phyloP scores from a whole-genome alignment of 2,329 filamentous ascomycete species.

The Nannizzia gypsea region DNA sequence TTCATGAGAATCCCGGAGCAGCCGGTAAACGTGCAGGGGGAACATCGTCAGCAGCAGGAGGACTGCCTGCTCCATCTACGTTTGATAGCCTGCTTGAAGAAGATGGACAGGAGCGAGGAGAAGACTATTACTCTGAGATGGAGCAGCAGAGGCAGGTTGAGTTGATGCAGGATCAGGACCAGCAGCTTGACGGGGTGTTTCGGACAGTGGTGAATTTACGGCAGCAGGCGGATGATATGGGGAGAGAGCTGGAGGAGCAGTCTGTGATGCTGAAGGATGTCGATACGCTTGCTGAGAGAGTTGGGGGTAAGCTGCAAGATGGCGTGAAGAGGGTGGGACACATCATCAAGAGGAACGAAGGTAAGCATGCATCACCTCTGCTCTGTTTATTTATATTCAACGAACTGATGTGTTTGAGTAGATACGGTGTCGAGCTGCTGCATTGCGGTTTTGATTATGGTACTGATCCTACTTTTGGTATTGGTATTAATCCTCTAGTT shows the following conservation, averaged over 20 bases:
- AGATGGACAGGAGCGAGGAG: conserved; percentile 34
- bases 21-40: conserved; percentile 22
- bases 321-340: conserved; percentile 77
- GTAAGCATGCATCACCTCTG: conserved; percentile 37
- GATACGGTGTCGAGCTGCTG: conserved; percentile 74
- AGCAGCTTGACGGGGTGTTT: conserved; percentile 85
- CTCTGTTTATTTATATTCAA: too few relatives aligned
- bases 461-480: conserved; percentile 75
- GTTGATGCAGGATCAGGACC: conserved; percentile 90
- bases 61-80: conserved; percentile 47
- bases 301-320: conserved; percentile 71
- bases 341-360: conserved; percentile 83
- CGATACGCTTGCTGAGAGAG: conserved; percentile 72
- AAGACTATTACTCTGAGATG: conserved; percentile 63
- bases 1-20: conserved; percentile 16
- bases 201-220: conserved; percentile 83
- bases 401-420: conserved; percentile 23
- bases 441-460: conserved; percentile 76
- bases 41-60: conserved; percentile 24
- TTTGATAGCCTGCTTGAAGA: conserved; percentile 36
- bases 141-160: conserved; percentile 84
- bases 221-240: conserved; percentile 90
- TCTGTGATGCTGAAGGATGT: conserved; percentile 75
- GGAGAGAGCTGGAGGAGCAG: conserved; percentile 90
- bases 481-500: conserved; percentile 57